These are phyloP conservation scores for Gentiana dahurica DNA, from an alignment of 257 asterid genomes.

Conservation along the genomic window DNA sequence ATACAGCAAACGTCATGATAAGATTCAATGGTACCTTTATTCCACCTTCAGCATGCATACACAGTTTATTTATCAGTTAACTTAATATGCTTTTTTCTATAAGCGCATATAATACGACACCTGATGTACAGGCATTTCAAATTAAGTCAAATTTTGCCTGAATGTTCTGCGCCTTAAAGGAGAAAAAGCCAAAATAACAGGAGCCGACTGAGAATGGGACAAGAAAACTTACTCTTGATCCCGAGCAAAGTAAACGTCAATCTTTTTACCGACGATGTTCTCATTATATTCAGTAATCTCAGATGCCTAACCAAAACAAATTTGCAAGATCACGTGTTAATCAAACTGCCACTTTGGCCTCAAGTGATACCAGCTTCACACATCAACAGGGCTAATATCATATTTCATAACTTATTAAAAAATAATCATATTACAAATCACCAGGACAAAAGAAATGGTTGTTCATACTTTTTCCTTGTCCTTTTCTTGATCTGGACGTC, in stretches of 20 bases:
- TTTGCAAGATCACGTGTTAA: conserved; percentile 2
- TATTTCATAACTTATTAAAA: too few relatives aligned
- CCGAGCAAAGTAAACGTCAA: conserved; percentile 85
- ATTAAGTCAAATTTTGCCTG: too few relatives aligned
- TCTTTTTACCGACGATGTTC: conserved; percentile 61
- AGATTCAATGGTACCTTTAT: conserved; percentile 56
- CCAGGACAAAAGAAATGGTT: too few relatives aligned
- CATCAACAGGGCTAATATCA: too few relatives aligned
- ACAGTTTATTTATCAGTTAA: background rate
- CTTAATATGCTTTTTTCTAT: too few relatives aligned
- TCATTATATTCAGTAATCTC: conserved; percentile 29
- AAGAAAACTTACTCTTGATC: conserved; percentile 52
- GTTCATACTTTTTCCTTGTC: conserved; percentile 21
- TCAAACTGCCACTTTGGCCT: too few relatives aligned
- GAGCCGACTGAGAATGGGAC: background rate
- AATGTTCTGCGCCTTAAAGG: too few relatives aligned
- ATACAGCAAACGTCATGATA: conserved; percentile 65
- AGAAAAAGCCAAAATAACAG: background rate
- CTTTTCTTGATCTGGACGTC: conserved; percentile 24
- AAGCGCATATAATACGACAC: too few relatives aligned
- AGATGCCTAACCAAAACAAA: conserved; percentile 36
- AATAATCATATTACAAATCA: too few relatives aligned
- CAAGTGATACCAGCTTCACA: too few relatives aligned
- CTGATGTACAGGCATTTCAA: too few relatives aligned
- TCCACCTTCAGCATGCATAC: conserved; percentile 41